These are phyloP conservation scores for Crithidia bombi DNA, from an alignment of 208 protist species.

Conservation along the genomic window DNA sequence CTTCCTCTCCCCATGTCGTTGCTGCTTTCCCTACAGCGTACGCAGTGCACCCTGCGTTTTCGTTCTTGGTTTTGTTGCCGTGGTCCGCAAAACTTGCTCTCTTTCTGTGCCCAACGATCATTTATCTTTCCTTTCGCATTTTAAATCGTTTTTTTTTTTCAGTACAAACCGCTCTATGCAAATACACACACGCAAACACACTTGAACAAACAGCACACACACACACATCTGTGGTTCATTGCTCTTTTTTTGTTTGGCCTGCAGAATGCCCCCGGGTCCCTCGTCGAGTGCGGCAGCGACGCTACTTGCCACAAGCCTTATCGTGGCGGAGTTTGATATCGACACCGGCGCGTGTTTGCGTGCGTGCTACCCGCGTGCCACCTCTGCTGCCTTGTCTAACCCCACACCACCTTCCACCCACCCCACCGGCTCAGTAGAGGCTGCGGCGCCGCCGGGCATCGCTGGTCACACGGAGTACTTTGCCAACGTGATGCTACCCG, in stretches of 20 bases:
- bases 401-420: background rate
- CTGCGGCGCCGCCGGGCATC: constrained; percentile 21
- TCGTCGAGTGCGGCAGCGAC: constrained; percentile 8
- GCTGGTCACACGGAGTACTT: constrained; percentile 58
- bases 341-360: constrained; percentile 72
- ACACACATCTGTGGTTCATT: background rate
- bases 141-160: constrained; percentile 5
- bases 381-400: background rate
- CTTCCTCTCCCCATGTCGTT: too few relatives aligned
- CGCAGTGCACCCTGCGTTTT: too few relatives aligned
- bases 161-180: background rate
- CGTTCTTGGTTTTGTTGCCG: too few relatives aligned
- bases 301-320: constrained; percentile 39
- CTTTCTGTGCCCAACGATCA: too few relatives aligned
- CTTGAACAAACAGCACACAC: too few relatives aligned
- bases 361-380: constrained; percentile 43
- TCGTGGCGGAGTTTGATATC: constrained; percentile 85
- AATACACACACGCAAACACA: too few relatives aligned
- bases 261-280: background rate
- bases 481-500: constrained; percentile 82
- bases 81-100: too few relatives aligned
- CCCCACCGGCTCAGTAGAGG: background rate
- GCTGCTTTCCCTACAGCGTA: too few relatives aligned
- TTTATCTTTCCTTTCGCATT: background rate
- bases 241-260: constrained; percentile 16